Evolutionary conservation across 1,284 basidiomycete species (phyloP).

Genomic region (Cryptococcus sp.): DNA sequence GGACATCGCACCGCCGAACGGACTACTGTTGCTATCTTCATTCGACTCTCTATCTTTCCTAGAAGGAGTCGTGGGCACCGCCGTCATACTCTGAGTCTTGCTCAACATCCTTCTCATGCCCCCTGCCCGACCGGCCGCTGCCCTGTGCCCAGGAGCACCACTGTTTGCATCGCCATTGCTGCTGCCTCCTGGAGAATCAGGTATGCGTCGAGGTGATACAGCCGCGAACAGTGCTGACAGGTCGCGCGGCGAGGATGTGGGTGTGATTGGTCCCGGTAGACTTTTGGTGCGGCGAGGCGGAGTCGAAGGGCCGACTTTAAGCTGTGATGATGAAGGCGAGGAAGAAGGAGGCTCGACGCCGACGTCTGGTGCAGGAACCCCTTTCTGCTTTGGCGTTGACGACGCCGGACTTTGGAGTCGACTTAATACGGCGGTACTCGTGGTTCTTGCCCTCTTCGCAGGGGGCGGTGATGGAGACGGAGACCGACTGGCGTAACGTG

Average conservation of each 20-base stretch:
- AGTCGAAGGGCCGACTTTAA: constrained; percentile 11
- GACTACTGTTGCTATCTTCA: constrained; percentile 1
- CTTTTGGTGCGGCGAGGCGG: constrained; percentile 5
- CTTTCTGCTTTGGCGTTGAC: neutral
- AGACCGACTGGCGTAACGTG: neutral
- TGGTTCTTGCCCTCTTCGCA: constrained; percentile 3
- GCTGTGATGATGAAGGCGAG: constrained; percentile 4
- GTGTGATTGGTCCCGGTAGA: constrained; percentile 10
- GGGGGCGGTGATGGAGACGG: constrained; percentile 16
- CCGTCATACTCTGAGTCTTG: constrained; percentile 43
- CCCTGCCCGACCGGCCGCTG: constrained; percentile 9
- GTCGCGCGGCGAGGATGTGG: constrained; percentile 28
- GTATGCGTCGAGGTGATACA: constrained; percentile 22
- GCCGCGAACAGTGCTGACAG: constrained; percentile 32
- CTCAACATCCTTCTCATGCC: constrained; percentile 39
- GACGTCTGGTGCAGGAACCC: constrained; percentile 2
- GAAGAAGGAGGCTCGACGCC: constrained; percentile 16
- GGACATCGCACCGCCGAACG: constrained; percentile 9
- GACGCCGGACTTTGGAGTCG: constrained; percentile 1
- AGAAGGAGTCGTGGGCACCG: constrained; percentile 4
- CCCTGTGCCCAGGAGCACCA: neutral
- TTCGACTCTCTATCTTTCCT: neutral
- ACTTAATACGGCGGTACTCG: neutral
- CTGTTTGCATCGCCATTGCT: neutral
- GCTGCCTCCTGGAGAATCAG: constrained; percentile 9